These are phyloP conservation scores for Pistacia atlantica DNA, from an alignment of 345 rosid species.

Conservation along the genomic window DNA sequence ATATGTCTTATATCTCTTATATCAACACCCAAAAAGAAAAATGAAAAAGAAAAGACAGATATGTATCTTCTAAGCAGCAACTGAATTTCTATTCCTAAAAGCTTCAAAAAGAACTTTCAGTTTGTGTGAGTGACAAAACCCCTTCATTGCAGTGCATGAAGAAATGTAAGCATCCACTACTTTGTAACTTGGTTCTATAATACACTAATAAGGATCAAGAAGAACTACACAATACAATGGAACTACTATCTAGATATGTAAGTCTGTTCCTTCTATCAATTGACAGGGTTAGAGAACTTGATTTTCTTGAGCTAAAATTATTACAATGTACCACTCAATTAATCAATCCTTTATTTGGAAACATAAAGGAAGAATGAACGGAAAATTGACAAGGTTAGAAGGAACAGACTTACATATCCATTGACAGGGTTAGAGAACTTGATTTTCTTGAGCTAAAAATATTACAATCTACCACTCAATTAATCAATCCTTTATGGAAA, in stretches of 20 bases:
- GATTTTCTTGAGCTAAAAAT: not conserved
- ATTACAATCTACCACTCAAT: not conserved
- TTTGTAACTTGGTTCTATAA: not conserved
- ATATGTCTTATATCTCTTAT: not conserved
- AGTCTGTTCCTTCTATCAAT: conserved; percentile 2
- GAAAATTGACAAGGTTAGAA: no score
- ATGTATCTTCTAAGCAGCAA: not conserved
- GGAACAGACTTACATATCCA: no score
- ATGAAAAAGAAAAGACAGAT: not conserved
- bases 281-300: not conserved
- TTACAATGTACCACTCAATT: not conserved
- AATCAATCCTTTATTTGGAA: not conserved
- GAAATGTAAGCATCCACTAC: not conserved
- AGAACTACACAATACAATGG: not conserved
- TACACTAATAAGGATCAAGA: not conserved
- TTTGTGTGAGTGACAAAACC: not conserved
- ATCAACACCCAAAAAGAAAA: no score
- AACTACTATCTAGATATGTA: not conserved
- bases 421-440: not conserved
- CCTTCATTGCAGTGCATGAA: not conserved
- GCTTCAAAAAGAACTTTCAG: not conserved
- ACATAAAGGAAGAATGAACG: not conserved
- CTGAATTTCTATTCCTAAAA: not conserved
- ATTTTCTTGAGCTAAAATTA: not conserved
- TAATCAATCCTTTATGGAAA: not conserved